Percentiles rank a stretch among this genome's conserved stretches.
Evolutionary conservation across 1,284 basidiomycete genomes (phyloP).

Genomic region (Boletus holoroseus): DNA sequence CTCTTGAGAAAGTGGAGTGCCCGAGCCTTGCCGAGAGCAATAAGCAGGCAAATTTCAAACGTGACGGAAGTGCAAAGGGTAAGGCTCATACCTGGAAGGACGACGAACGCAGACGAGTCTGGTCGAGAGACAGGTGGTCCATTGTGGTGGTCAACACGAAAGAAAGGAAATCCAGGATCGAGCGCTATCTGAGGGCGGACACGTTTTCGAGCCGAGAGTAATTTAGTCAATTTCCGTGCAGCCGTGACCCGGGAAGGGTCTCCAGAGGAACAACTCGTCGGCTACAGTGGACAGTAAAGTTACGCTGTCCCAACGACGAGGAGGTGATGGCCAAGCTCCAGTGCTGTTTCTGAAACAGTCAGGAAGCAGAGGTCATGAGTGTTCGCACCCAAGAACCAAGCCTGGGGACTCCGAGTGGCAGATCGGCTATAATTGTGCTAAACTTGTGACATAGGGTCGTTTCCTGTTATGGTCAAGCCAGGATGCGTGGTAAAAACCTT

Average conservation of each 20-base stretch:
- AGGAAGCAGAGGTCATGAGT: conserved; percentile 9
- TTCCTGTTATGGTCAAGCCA: conserved; percentile 16
- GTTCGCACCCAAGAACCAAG: conserved; percentile 9
- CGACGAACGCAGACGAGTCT: conserved; percentile 25
- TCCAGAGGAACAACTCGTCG: background rate
- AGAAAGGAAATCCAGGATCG: conserved; percentile 4
- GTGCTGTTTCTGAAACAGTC: background rate
- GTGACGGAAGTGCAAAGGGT: background rate
- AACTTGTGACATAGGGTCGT: conserved; percentile 23
- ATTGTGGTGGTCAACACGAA: conserved; percentile 21
- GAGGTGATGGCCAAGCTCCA: background rate
- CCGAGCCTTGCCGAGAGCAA: conserved; percentile 28
- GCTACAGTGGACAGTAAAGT: background rate
- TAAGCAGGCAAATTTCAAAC: conserved; percentile 17
- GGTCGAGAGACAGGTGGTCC: conserved; percentile 23
- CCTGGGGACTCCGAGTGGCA: conserved; percentile 11
- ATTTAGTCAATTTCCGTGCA: conserved; percentile 19
- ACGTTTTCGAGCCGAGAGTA: conserved; percentile 30
- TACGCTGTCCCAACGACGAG: background rate
- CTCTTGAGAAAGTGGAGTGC: conserved; percentile 40
- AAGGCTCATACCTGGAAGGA: conserved; percentile 31
- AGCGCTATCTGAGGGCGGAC: conserved; percentile 22
- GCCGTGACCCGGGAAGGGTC: background rate
- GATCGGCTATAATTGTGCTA: conserved; percentile 7
- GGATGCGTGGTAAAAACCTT: background rate